These are phyloP conservation scores for Aspergillus sergii DNA, from an alignment of 2,329 filamentous ascomycete species.

Conservation along the genomic window DNA sequence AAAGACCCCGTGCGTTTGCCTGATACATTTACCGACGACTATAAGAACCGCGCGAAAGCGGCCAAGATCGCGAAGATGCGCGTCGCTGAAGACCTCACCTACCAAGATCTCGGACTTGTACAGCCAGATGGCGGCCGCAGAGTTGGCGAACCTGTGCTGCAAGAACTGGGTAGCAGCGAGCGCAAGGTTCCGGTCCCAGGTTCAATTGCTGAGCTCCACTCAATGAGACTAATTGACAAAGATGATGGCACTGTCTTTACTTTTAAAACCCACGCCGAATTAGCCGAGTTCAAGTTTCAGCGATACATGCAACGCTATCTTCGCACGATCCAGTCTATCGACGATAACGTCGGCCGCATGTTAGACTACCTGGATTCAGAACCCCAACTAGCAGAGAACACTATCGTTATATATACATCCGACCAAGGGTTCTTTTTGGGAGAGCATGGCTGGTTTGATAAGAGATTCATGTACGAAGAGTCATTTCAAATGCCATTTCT, in stretches of 20 bases:
- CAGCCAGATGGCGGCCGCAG: constrained; percentile 52
- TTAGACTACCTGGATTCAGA: not conserved
- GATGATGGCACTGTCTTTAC: not conserved
- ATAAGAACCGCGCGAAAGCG: constrained; percentile 56
- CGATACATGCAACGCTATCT: constrained; percentile 61
- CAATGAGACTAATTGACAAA: not conserved
- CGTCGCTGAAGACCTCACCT: constrained; percentile 54
- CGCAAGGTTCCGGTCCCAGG: not conserved
- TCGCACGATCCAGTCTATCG: constrained; percentile 55
- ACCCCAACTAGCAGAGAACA: constrained; percentile 39
- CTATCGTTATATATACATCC: constrained; percentile 57
- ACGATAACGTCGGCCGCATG: constrained; percentile 38
- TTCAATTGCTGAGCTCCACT: not conserved
- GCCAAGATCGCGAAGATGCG: constrained; percentile 56
- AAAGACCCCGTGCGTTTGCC: constrained; percentile 50
- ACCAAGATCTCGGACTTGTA: constrained; percentile 54
- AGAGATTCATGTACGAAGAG: constrained; percentile 62
- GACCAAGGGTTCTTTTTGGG: constrained; percentile 61
- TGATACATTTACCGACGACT: constrained; percentile 58
- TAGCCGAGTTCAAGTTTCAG: constrained; percentile 59
- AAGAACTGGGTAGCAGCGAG: constrained; percentile 19
- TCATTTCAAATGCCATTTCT: constrained; percentile 60
- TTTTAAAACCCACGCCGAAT: constrained; percentile 25
- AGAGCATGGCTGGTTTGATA: constrained; percentile 61
- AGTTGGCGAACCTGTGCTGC: constrained; percentile 33